These are phyloP conservation scores for Aspergillus funiculosus DNA, from an alignment of 495 filamentous ascomycete species.

Conservation along the genomic window DNA sequence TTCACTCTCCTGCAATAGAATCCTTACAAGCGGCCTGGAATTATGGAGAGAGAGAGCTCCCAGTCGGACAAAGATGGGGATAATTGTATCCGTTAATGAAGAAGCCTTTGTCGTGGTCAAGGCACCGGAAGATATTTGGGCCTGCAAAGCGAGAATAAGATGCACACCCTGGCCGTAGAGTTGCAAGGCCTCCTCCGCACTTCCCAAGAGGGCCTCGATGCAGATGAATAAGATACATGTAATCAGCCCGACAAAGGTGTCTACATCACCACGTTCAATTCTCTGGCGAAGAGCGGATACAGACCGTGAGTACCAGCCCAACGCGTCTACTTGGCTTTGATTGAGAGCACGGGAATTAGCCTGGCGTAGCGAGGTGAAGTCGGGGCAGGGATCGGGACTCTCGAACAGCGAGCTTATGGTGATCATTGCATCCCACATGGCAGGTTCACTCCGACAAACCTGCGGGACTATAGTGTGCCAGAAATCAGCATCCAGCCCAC, in stretches of 20 bases:
- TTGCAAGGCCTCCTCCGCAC: conserved; percentile 24
- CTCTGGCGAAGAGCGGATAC: conserved; percentile 46
- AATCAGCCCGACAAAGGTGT: conserved; percentile 39
- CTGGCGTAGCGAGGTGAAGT: conserved; percentile 8
- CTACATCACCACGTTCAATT: conserved; percentile 32
- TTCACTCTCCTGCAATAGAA: conserved; percentile 12
- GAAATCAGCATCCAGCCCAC: conserved; percentile 48
- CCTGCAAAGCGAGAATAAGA: conserved; percentile 28
- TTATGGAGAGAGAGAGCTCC: conserved; percentile 17
- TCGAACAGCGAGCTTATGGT: conserved; percentile 51
- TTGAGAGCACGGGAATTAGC: conserved; percentile 25
- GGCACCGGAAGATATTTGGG: conserved; percentile 18
- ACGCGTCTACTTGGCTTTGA: conserved; percentile 38
- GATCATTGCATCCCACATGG: conserved; percentile 54
- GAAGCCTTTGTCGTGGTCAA: conserved; percentile 15
- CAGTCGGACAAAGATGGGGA: conserved; percentile 37
- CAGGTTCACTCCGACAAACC: conserved; percentile 50
- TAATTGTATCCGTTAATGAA: conserved; percentile 29
- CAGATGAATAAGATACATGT: conserved; percentile 55
- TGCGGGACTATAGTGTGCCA: conserved; percentile 53
- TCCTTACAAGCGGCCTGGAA: conserved; percentile 6
- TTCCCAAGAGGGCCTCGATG: conserved; percentile 49
- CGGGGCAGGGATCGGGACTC: conserved; percentile 19
- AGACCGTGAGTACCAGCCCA: conserved; percentile 39
- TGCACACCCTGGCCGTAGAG: conserved; percentile 35